phyloP scores from a whole-genome alignment of 495 filamentous ascomycete species.

The Hypomontagnella monticulosa region DNA sequence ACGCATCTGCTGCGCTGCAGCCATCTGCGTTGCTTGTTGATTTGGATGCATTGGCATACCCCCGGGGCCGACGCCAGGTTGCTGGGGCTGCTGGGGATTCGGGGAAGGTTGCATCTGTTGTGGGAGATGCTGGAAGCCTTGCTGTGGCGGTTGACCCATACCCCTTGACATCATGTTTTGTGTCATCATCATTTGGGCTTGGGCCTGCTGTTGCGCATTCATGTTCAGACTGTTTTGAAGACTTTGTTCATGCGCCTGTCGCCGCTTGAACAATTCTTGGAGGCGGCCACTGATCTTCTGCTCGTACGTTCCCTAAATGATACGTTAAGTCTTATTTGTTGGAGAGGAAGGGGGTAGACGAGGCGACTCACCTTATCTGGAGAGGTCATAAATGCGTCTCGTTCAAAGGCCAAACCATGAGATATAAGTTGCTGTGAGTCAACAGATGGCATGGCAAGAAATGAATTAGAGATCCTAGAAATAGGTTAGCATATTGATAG shows the following conservation, averaged over 20 bases:
- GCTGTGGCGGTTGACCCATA: conserved; percentile 53
- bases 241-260: conserved; percentile 52
- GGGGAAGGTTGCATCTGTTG: conserved; percentile 60
- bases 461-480: conserved; percentile 52
- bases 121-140: conserved; percentile 58
- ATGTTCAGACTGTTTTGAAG: conserved; percentile 54
- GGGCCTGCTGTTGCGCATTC: conserved; percentile 50
- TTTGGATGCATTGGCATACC: conserved; percentile 48
- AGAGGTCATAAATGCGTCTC: conserved; percentile 52
- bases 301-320: conserved; percentile 51
- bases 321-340: conserved; percentile 25
- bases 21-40: conserved; percentile 54
- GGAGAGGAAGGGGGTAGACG: neutral
- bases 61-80: conserved; percentile 47
- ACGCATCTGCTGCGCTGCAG: conserved; percentile 39
- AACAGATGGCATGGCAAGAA: conserved; percentile 48
- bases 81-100: conserved; percentile 52
- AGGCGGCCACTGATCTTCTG: conserved; percentile 42
- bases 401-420: conserved; percentile 52
- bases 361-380: conserved; percentile 54
- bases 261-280: conserved; percentile 50
- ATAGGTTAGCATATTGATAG: conserved; percentile 23
- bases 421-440: conserved; percentile 47
- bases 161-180: conserved; percentile 54
- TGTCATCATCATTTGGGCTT: conserved; percentile 58